A percentile compares a stretch with the other conserved stretches of the same genome.
These are phyloP conservation scores for Durotheca rogersii DNA, from an alignment of 495 filamentous ascomycete genomes.

Conservation along the genomic window DNA sequence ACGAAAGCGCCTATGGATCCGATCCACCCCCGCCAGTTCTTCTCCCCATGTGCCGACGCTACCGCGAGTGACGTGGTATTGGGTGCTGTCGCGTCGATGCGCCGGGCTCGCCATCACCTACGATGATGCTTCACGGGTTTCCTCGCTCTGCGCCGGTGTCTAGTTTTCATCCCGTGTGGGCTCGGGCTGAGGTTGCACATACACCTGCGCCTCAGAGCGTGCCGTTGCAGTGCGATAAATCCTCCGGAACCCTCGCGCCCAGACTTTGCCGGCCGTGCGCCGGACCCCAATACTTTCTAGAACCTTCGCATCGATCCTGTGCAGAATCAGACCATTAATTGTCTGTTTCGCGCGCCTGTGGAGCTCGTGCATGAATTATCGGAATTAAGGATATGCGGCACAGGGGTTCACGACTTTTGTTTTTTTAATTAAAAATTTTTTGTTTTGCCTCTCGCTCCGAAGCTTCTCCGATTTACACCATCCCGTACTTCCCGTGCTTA, in stretches of 20 bases:
- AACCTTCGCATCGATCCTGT: conserved; percentile 12
- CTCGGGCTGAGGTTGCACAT: conserved; percentile 9
- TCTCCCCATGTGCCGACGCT: conserved; percentile 11
- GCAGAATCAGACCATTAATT: conserved; percentile 9
- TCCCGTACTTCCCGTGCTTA: no score
- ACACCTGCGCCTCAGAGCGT: conserved; percentile 1
- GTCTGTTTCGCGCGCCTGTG: conserved; percentile 17
- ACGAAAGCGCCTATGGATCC: neutral
- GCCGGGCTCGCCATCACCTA: no score
- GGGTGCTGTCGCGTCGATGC: conserved; percentile 7
- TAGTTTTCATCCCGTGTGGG: no score
- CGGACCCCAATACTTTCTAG: no score
- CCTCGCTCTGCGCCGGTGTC: no score
- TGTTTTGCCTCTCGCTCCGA: no score
- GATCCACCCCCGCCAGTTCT: conserved; percentile 9
- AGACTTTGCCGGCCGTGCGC: neutral
- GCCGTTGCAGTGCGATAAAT: neutral
- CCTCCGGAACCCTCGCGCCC: neutral
- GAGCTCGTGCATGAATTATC: conserved; percentile 31
- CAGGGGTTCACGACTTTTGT: conserved; percentile 30
- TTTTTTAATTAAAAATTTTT: conserved; percentile 9
- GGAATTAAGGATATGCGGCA: conserved; percentile 22
- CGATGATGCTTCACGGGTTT: no score
- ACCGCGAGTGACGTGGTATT: conserved; percentile 10
- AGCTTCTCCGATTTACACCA: conserved; percentile 20